Evolutionary conservation across 176 grass and related monocot species (phyloP).

Genomic region (Rhipidocladum racemiflorum): DNA sequence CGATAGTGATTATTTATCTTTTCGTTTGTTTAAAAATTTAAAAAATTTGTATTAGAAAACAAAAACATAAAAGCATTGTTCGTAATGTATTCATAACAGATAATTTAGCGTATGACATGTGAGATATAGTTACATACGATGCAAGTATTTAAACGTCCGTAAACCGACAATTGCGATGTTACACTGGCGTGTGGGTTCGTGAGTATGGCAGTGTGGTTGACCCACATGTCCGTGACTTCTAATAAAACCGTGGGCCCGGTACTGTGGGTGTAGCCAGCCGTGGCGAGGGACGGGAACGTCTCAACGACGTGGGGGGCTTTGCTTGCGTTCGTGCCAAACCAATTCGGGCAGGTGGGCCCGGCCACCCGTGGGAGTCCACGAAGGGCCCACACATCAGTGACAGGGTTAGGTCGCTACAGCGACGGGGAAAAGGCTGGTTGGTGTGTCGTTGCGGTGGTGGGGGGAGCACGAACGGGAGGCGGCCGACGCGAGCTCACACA

Average conservation of each 20-base stretch:
- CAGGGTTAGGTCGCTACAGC: neutral
- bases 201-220: fast-evolving
- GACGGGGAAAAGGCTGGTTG: neutral
- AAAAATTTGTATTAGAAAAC: no score
- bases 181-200: neutral
- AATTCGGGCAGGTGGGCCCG: constrained; percentile 13
- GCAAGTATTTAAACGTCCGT: neutral
- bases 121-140: neutral
- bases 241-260: fast-evolving
- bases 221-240: neutral
- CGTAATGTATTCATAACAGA: neutral
- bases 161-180: neutral
- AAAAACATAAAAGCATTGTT: no score
- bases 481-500: neutral
- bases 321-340: constrained; percentile 45
- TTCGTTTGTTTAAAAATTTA: no score
- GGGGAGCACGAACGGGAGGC: neutral
- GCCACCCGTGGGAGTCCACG: no score
- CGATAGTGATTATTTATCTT: no score
- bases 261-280: neutral
- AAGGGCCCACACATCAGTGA: neutral
- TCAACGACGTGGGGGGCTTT: constrained; percentile 21
- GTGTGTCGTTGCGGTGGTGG: neutral
- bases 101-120: neutral
- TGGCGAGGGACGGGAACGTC: neutral